Conservation (phyloP, 2,329 filamentous ascomycete species). For the Pseudogymnoascus sp. region DNA sequence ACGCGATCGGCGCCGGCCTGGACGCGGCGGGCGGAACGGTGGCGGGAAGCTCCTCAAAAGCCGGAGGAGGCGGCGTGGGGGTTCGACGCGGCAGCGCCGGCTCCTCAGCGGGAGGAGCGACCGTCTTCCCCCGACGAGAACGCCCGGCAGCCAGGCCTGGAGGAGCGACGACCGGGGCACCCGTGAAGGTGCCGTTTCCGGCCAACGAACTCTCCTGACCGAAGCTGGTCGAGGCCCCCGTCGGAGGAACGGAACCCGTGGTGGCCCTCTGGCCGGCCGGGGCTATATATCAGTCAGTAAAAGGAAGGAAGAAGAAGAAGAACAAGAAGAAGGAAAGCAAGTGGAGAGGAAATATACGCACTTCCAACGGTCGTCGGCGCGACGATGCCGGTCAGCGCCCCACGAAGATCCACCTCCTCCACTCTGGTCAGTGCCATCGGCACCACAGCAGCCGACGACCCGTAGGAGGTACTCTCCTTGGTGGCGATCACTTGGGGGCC, state of each 20-base stretch:
- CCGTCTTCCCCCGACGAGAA: background rate
- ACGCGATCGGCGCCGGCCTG: background rate
- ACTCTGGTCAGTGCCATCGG: slow-evolving; percentile 1
- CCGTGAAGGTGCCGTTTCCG: background rate
- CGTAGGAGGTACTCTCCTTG: slow-evolving; percentile 11
- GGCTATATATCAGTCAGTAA: background rate
- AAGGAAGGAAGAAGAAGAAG: background rate
- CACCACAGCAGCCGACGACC: slow-evolving; percentile 6
- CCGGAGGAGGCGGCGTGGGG: background rate
- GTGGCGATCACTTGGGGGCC: background rate
- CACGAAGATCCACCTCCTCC: slow-evolving; percentile 3
- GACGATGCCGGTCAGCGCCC: slow-evolving; percentile 1
- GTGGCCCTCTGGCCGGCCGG: slow-evolving; percentile 4
- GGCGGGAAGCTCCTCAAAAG: background rate
- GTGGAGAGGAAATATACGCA: background rate
- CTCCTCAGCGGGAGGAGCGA: background rate
- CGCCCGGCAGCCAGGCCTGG: background rate
- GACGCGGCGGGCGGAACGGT: background rate
- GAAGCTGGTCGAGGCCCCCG: slow-evolving; percentile 2
- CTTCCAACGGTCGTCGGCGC: background rate
- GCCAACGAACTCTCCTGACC: slow-evolving; percentile 5
- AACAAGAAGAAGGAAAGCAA: background rate
- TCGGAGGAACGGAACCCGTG: slow-evolving; percentile 3
- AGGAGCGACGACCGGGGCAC: background rate
- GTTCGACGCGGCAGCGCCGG: background rate